These are phyloP conservation scores for Deuterostichococcus epilithicus DNA, from an alignment of 139 green algal species.

Conservation along the genomic window DNA sequence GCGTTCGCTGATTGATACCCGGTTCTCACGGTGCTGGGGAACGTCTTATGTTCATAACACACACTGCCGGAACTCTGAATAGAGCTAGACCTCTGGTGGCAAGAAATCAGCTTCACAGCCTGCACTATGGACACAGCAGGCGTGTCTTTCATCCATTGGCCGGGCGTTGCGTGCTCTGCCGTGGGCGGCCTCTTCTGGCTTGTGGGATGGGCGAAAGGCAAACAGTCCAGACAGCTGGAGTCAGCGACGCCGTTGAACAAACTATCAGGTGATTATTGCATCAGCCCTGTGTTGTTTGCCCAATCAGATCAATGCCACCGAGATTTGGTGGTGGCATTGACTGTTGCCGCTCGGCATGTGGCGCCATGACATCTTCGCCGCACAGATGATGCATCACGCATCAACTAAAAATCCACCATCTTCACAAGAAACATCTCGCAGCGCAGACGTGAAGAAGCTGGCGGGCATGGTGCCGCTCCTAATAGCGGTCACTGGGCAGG, in stretches of 20 bases:
- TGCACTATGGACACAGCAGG: conserved; percentile 46
- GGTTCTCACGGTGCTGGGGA: too few relatives aligned
- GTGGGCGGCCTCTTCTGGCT: conserved; percentile 1
- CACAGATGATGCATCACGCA: neutral
- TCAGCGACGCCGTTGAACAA: neutral
- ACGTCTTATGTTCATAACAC: neutral
- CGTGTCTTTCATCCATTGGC: conserved; percentile 9
- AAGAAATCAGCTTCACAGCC: too few relatives aligned
- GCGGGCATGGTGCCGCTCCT: neutral
- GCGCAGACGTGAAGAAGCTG: conserved; percentile 1
- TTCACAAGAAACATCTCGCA: too few relatives aligned
- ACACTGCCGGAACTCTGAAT: too few relatives aligned
- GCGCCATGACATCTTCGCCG: neutral
- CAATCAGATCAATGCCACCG: too few relatives aligned
- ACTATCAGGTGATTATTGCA: conserved; percentile 6
- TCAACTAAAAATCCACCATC: too few relatives aligned
- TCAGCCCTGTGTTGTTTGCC: too few relatives aligned
- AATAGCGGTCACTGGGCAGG: neutral
- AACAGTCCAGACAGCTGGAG: neutral
- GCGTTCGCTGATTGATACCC: too few relatives aligned
- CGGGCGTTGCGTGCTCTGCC: neutral
- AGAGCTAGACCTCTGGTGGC: too few relatives aligned
- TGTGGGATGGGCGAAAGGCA: neutral
- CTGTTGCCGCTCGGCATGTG: too few relatives aligned
- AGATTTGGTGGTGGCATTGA: too few relatives aligned